phyloP scores from a whole-genome alignment of 1,284 basidiomycete species.

The Apiotrichum mycotoxinovorans region DNA sequence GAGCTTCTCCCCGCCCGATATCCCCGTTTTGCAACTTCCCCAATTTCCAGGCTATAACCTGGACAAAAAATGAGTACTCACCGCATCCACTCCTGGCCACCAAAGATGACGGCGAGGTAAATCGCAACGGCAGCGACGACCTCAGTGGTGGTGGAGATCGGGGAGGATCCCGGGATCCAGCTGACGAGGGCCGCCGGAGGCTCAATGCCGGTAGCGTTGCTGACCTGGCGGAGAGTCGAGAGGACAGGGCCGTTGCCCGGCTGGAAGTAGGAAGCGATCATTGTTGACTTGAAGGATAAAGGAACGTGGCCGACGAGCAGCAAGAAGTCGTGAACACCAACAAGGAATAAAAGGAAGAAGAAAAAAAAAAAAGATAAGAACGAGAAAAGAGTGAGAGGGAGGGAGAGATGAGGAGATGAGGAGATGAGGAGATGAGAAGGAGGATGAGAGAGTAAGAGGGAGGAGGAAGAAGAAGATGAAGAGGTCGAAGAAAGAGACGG shows the following conservation, averaged over 20 bases:
- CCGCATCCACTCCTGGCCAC: slow-evolving; percentile 80
- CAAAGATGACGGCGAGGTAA: slow-evolving; percentile 88
- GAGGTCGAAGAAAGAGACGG: too few relatives aligned
- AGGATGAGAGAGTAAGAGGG: too few relatives aligned
- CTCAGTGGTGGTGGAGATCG: slow-evolving; percentile 71
- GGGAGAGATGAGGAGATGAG: not conserved
- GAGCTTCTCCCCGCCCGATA: too few relatives aligned
- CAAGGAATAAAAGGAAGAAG: not conserved
- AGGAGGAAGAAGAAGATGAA: too few relatives aligned
- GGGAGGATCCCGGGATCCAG: slow-evolving; percentile 55
- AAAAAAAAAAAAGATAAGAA: not conserved
- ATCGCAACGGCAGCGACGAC: slow-evolving; percentile 67
- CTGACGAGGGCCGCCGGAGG: slow-evolving; percentile 34
- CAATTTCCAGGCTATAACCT: too few relatives aligned
- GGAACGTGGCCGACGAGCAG: not conserved
- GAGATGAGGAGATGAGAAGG: not conserved
- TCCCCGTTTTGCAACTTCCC: too few relatives aligned
- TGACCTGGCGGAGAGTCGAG: slow-evolving; percentile 31
- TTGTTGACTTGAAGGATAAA: not conserved
- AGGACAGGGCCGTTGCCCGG: slow-evolving; percentile 42
- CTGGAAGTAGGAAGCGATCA: slow-evolving; percentile 7
- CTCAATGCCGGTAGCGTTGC: slow-evolving; percentile 29
- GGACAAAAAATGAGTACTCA: slow-evolving; percentile 27
- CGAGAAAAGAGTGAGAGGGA: not conserved
- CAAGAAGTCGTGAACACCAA: not conserved